Evolutionary conservation across 768 basidiomycete genomes (phyloP).

Genomic region (Termitomyces sp.): DNA sequence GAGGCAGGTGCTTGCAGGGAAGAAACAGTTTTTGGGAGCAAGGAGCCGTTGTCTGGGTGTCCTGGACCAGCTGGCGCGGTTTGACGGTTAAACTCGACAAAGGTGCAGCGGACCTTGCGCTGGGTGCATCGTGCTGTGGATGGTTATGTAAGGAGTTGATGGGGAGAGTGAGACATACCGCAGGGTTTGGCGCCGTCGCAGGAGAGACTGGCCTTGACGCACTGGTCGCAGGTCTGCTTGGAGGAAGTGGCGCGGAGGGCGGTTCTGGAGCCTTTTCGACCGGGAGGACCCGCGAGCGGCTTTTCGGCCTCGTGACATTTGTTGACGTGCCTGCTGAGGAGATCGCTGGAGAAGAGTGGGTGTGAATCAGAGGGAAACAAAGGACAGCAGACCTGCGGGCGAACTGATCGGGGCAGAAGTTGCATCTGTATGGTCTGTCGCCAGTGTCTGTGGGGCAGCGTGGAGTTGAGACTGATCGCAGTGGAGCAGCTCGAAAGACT

Average conservation of each 20-base stretch:
- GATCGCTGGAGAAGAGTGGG: conserved; percentile 46
- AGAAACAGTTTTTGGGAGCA: background rate
- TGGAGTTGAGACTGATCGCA: background rate
- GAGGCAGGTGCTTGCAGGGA: background rate
- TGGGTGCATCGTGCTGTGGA: conserved; percentile 49
- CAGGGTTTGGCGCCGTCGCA: conserved; percentile 80
- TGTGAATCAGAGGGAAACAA: background rate
- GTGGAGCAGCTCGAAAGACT: background rate
- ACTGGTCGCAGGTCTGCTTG: conserved; percentile 82
- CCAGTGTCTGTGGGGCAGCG: conserved; percentile 59
- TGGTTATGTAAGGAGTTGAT: background rate
- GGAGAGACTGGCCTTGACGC: conserved; percentile 64
- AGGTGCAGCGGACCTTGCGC: conserved; percentile 70
- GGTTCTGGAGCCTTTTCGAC: conserved; percentile 59
- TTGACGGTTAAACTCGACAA: conserved; percentile 79
- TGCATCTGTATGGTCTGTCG: conserved; percentile 84
- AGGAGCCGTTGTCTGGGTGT: conserved; percentile 23
- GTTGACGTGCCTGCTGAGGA: conserved; percentile 79
- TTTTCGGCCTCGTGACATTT: conserved; percentile 83
- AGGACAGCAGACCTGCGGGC: conserved; percentile 57
- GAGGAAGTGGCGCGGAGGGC: conserved; percentile 35
- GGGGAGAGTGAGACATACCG: conserved; percentile 32
- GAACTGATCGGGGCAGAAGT: conserved; percentile 84
- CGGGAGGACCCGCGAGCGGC: conserved; percentile 29
- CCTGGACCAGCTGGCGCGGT: conserved; percentile 75